Conservation (phyloP, 495 filamentous ascomycete genomes). For the Aspergillus asperescens region DNA sequence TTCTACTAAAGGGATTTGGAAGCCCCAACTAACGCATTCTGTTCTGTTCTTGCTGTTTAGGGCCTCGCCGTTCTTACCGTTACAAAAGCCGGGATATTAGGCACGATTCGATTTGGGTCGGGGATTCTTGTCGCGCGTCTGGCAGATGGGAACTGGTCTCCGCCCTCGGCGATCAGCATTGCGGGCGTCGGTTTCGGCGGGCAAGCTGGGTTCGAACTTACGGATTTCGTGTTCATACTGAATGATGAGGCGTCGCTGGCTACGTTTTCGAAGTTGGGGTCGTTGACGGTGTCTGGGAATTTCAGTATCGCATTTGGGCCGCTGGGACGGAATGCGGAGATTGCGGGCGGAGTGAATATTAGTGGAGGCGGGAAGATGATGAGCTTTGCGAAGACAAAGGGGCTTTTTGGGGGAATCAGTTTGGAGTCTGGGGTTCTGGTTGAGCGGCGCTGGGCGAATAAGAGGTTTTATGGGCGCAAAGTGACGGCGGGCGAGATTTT, state of each 20-base stretch:
- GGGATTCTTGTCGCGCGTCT: conserved; percentile 89
- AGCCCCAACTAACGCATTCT: neutral
- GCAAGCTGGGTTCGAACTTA: conserved; percentile 89
- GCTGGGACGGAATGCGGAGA: conserved; percentile 85
- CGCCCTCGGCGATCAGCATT: conserved; percentile 80
- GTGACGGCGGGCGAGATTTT: conserved; percentile 73
- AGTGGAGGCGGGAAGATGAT: conserved; percentile 80
- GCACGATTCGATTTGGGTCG: conserved; percentile 79
- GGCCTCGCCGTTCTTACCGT: conserved; percentile 88
- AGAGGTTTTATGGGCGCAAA: conserved; percentile 77
- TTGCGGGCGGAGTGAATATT: conserved; percentile 75
- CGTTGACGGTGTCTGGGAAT: conserved; percentile 82
- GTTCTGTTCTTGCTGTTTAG: conserved; percentile 34
- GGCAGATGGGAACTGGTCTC: conserved; percentile 79
- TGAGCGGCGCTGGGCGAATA: conserved; percentile 85
- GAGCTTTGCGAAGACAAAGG: conserved; percentile 91
- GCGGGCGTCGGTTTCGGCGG: conserved; percentile 83
- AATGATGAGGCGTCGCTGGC: conserved; percentile 81
- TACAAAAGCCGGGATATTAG: conserved; percentile 85
- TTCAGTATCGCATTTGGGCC: conserved; percentile 88
- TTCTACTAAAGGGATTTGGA: too few species aligned
- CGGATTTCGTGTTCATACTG: conserved; percentile 95
- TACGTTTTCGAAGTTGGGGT: conserved; percentile 83
- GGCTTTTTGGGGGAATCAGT: conserved; percentile 84
- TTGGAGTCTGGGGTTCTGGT: conserved; percentile 78